A percentile compares a stretch with the other conserved stretches of the same genome.
Conservation (phyloP, 805 yeast genomes). For the Lachancea mirantina region DNA sequence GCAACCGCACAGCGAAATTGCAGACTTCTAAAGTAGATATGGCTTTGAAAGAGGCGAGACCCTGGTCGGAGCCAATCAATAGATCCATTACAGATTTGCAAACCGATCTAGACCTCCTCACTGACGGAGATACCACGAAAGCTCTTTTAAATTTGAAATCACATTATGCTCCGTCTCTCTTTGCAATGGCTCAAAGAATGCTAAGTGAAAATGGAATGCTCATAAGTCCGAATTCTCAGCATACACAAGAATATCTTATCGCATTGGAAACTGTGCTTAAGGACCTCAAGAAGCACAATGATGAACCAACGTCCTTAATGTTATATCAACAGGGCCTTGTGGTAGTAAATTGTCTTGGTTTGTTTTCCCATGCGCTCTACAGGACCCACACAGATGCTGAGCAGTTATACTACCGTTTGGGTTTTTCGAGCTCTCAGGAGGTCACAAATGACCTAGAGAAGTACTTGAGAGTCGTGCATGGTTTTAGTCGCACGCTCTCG, state of each 20-base stretch:
- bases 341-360: slow-evolving; percentile 24
- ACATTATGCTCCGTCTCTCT: slow-evolving; percentile 45
- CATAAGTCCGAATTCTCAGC: slow-evolving; percentile 19
- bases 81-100: slow-evolving; percentile 27
- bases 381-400: slow-evolving; percentile 25
- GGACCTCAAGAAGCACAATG: slow-evolving; percentile 55
- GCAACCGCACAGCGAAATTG: slow-evolving; percentile 48
- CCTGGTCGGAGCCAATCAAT: slow-evolving; percentile 26
- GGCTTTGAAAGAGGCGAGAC: slow-evolving; percentile 17
- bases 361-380: slow-evolving; percentile 29
- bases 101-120: slow-evolving; percentile 37
- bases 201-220: slow-evolving; percentile 21
- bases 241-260: slow-evolving; percentile 50
- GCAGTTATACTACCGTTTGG: slow-evolving; percentile 21
- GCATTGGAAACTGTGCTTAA: slow-evolving; percentile 65
- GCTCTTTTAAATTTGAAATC: slow-evolving; percentile 43
- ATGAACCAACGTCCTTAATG: slow-evolving; percentile 52
- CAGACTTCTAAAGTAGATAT: slow-evolving; percentile 30
- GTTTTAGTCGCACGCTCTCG: slow-evolving; percentile 37
- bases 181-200: slow-evolving; percentile 37
- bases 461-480: slow-evolving; percentile 31
- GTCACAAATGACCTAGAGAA: slow-evolving; percentile 24
- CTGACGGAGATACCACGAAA: slow-evolving; percentile 41
- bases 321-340: slow-evolving; percentile 30
- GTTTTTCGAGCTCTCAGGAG: slow-evolving; percentile 9